phyloP scores from a whole-genome alignment of 768 basidiomycete genomes.

The Termitomyces sp. region DNA sequence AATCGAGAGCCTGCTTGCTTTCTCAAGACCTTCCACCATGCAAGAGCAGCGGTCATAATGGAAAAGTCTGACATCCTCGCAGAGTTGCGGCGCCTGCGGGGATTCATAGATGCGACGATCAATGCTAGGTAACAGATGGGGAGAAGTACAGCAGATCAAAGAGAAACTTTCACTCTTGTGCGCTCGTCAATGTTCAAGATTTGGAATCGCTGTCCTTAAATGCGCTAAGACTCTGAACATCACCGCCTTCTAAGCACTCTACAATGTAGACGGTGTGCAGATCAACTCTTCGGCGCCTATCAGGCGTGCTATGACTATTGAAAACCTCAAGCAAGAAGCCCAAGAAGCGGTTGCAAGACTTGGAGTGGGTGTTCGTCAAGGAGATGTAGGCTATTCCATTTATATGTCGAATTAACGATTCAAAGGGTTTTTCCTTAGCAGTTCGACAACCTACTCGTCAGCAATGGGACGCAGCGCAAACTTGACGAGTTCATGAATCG shows the following conservation, averaged over 20 bases:
- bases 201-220: not conserved
- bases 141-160: not conserved
- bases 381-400: not conserved
- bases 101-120: not conserved
- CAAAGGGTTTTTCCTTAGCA: not conserved
- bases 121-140: not conserved
- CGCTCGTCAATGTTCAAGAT: not conserved
- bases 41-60: slow-evolving; percentile 6
- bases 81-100: slow-evolving; percentile 13
- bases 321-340: not conserved
- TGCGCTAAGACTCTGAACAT: not conserved
- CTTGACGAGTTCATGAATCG: slow-evolving; percentile 14
- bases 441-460: not conserved
- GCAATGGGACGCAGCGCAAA: slow-evolving; percentile 7
- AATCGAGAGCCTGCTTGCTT: slow-evolving; percentile 4
- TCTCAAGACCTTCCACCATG: slow-evolving; percentile 9
- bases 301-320: not conserved
- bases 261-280: not conserved
- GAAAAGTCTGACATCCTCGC: slow-evolving; percentile 18
- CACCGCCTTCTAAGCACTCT: not conserved
- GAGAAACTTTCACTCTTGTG: slow-evolving; percentile 3
- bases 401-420: not conserved
- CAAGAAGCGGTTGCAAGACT: slow-evolving; percentile 2
- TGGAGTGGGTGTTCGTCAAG: not conserved
- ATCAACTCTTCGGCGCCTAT: slow-evolving; percentile 9